These are phyloP conservation scores for Aspergillus uvarum DNA, from an alignment of 2,329 filamentous ascomycete species.

Conservation along the genomic window DNA sequence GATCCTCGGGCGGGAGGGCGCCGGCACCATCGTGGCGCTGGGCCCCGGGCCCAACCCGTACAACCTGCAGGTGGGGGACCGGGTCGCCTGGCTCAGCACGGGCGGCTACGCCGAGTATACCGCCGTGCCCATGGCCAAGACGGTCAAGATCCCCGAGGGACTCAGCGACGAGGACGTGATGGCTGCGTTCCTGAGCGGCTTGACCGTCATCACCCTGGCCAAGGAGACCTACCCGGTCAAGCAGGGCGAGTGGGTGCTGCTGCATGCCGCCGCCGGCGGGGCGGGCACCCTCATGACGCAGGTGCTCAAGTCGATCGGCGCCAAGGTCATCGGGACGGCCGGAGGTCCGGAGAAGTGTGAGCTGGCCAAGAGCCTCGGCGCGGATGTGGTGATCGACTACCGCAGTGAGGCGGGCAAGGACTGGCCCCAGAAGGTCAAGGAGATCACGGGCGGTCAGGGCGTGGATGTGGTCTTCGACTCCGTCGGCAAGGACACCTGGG, in stretches of 20 bases:
- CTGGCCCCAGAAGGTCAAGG: constrained; percentile 76
- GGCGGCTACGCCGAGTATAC: constrained; percentile 62
- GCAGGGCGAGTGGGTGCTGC: constrained; percentile 75
- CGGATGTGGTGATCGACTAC: constrained; percentile 71
- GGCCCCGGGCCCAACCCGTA: constrained; percentile 53
- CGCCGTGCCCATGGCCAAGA: constrained; percentile 52
- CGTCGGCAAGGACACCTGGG: constrained; percentile 82
- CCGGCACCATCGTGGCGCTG: constrained; percentile 66
- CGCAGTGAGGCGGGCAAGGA: constrained; percentile 82
- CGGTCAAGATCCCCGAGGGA: constrained; percentile 63
- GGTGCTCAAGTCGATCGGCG: constrained; percentile 69
- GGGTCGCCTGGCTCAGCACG: constrained; percentile 67
- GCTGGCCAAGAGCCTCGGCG: constrained; percentile 66
- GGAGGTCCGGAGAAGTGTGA: constrained; percentile 70
- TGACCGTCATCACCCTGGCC: constrained; percentile 78
- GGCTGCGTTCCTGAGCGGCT: constrained; percentile 72
- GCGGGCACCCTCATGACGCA: constrained; percentile 75
- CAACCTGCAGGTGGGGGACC: constrained; percentile 64
- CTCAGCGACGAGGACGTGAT: constrained; percentile 64
- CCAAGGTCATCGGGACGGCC: constrained; percentile 76
- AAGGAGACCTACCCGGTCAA: constrained; percentile 71
- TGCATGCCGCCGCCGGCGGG: constrained; percentile 84
- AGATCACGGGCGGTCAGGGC: constrained; percentile 73
- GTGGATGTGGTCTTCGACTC: constrained; percentile 80
- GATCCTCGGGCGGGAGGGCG: constrained; percentile 76